phyloP scores from a whole-genome alignment of 129 eudicot genomes.

The Escallonia herrerae region DNA sequence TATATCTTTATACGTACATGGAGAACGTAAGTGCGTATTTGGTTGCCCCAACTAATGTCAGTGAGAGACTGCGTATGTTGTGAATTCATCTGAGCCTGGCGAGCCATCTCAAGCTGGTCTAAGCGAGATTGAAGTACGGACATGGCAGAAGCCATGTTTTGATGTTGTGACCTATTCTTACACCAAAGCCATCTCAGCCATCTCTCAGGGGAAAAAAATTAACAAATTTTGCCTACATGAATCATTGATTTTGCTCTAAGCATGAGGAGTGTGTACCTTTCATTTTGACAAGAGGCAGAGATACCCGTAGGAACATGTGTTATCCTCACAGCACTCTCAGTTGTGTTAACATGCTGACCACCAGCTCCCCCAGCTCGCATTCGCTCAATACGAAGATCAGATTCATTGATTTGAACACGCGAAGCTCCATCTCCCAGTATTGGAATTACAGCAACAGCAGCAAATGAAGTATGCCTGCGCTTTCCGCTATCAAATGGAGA shows the following conservation, averaged over 20 bases:
- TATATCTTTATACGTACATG: slow-evolving; percentile 39
- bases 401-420: slow-evolving; percentile 71
- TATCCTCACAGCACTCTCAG: slow-evolving; percentile 88
- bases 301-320: slow-evolving; percentile 89
- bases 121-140: slow-evolving; percentile 88
- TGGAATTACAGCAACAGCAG: slow-evolving; percentile 93
- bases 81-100: slow-evolving; percentile 79
- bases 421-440: slow-evolving; percentile 69
- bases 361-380: slow-evolving; percentile 90
- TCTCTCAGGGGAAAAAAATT: not conserved
- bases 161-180: slow-evolving; percentile 67
- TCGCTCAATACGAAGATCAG: slow-evolving; percentile 77
- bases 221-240: no score
- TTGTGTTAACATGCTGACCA: slow-evolving; percentile 81
- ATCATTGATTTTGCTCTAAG: not conserved
- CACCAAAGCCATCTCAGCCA: not conserved
- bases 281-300: slow-evolving; percentile 76
- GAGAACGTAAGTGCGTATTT: slow-evolving; percentile 82
- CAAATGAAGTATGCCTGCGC: slow-evolving; percentile 89
- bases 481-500: slow-evolving; percentile 88
- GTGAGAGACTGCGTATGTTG: slow-evolving; percentile 81
- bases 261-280: slow-evolving; percentile 40
- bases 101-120: slow-evolving; percentile 88
- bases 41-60: slow-evolving; percentile 92
- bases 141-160: slow-evolving; percentile 91